Conservation (phyloP, 495 filamentous ascomycete genomes). For the Neurospora sp. region DNA sequence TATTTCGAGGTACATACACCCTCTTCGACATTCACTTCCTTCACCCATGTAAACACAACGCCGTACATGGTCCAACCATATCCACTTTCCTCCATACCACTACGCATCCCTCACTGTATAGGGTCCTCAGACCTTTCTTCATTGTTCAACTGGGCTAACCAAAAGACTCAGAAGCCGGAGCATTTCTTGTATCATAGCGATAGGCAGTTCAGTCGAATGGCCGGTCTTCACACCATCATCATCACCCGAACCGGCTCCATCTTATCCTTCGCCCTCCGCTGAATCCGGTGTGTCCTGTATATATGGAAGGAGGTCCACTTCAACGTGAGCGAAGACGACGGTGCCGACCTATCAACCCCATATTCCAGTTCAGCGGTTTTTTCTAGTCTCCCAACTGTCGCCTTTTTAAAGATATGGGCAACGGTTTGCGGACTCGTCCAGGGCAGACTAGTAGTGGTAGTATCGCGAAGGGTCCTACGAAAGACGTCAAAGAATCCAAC, state of each 20-base stretch:
- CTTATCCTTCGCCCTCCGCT: background rate
- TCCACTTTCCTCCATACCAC: background rate
- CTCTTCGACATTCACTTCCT: background rate
- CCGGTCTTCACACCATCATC: background rate
- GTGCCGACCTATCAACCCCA: constrained; percentile 1
- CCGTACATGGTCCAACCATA: background rate
- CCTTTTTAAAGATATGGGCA: constrained; percentile 18
- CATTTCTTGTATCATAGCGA: background rate
- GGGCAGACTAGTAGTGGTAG: constrained; percentile 11
- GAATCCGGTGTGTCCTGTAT: background rate
- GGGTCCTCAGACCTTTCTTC: background rate
- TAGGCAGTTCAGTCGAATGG: background rate
- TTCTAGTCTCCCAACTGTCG: background rate
- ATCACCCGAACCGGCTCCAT: background rate
- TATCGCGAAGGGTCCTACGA: constrained; percentile 12
- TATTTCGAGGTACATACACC: background rate
- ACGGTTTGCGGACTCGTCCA: constrained; percentile 12
- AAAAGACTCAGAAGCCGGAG: background rate
- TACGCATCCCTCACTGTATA: background rate
- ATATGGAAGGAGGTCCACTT: constrained; percentile 15
- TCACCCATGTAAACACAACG: background rate
- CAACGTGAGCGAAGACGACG: constrained; percentile 10
- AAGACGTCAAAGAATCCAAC: constrained; percentile 9
- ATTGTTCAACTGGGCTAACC: background rate
- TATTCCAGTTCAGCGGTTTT: background rate